Percentiles rank a stretch among this genome's conserved stretches.
Conservation (phyloP, 306 rosid genomes). For the Glycine tomentella region DNA sequence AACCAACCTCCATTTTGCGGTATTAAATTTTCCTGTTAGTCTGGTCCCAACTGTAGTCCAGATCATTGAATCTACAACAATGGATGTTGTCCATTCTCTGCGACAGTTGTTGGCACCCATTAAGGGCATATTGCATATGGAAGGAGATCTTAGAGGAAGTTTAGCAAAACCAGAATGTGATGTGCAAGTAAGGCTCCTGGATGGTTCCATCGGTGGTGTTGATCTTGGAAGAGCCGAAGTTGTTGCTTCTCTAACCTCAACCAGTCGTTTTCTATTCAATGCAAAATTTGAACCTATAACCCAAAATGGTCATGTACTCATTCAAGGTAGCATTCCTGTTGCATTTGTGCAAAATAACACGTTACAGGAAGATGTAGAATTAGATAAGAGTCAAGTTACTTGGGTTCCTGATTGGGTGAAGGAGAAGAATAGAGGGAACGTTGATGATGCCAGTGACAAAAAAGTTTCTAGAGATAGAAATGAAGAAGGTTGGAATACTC, state of each 20-base stretch:
- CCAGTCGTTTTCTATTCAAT: conserved; percentile 91
- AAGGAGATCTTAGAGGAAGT: conserved; percentile 94
- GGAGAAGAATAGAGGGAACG: conserved; percentile 66
- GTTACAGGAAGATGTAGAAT: conserved; percentile 69
- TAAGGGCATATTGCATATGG: conserved; percentile 95
- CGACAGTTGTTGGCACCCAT: conserved; percentile 85
- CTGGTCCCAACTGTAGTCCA: conserved; percentile 90
- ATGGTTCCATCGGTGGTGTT: conserved; percentile 91
- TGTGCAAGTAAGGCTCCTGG: conserved; percentile 96
- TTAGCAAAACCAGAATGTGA: conserved; percentile 97
- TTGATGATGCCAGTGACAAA: conserved; percentile 69
- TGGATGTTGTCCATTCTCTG: conserved; percentile 83
- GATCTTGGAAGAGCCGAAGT: conserved; percentile 94
- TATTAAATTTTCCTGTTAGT: conserved; percentile 88
- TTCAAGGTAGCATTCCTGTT: conserved; percentile 94
- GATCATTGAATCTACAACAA: conserved; percentile 86
- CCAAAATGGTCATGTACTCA: conserved; percentile 89
- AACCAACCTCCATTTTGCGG: conserved; percentile 91
- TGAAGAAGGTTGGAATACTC: conserved; percentile 91
- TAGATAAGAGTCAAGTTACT: conserved; percentile 66
- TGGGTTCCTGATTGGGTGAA: conserved; percentile 92
- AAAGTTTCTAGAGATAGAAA: conserved; percentile 82
- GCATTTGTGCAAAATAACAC: conserved; percentile 68
- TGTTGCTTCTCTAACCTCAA: conserved; percentile 89
- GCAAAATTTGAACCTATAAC: conserved; percentile 86